Evolutionary conservation across 257 asterid species (phyloP).

Genomic region (Ocimum tenuiflorum): DNA sequence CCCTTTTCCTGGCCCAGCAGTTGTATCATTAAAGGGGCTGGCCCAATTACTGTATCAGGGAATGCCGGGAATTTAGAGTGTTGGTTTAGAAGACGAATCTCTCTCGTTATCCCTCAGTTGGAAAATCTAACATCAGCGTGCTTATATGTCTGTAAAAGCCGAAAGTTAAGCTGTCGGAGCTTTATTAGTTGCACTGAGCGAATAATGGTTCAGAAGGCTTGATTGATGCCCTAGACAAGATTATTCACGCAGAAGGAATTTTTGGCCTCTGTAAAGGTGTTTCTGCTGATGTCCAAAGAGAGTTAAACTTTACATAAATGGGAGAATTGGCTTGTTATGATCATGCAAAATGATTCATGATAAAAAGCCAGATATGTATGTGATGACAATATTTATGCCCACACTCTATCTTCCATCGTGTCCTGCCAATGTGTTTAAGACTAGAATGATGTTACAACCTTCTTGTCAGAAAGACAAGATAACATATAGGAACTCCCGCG

Average conservation of each 20-base stretch:
- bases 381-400: conserved; percentile 66
- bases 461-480: conserved; percentile 18
- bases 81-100: no score
- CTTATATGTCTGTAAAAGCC: no score
- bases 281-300: conserved; percentile 70
- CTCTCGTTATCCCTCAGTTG: no score
- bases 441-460: conserved; percentile 71
- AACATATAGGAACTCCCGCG: conserved; percentile 49
- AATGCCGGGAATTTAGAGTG: no score
- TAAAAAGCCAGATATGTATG: conserved; percentile 43
- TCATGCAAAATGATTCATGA: conserved; percentile 64
- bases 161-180: no score
- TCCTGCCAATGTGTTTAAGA: conserved; percentile 83
- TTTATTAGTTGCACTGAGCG: no score
- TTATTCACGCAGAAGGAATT: conserved; percentile 49
- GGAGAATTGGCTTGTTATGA: conserved; percentile 90
- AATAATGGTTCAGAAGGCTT: no score
- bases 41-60: no score
- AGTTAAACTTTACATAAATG: conserved; percentile 79
- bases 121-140: no score
- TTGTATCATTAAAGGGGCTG: no score
- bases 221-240: conserved; percentile 64
- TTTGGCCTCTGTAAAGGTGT: conserved; percentile 83
- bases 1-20: no score
- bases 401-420: conserved; percentile 62